Conservation (phyloP, 768 basidiomycete genomes). For the Tulasnella sp. region DNA sequence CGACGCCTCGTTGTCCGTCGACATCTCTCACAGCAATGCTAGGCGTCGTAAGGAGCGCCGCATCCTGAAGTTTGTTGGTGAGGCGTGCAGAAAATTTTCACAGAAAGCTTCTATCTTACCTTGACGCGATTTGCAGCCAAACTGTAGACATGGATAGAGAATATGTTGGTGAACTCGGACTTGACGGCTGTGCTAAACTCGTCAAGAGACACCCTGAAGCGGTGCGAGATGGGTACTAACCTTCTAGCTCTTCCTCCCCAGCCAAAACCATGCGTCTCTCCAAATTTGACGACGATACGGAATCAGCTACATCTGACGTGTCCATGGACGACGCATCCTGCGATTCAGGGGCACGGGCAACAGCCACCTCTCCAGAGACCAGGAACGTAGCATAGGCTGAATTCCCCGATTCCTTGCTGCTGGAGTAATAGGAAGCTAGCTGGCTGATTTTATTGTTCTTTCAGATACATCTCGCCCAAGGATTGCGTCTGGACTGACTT, state of each 20-base stretch:
- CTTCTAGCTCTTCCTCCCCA: slow-evolving; percentile 58
- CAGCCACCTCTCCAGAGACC: slow-evolving; percentile 52
- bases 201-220: not conserved
- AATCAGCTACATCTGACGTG: not conserved
- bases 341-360: slow-evolving; percentile 5
- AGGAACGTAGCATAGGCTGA: slow-evolving; percentile 64
- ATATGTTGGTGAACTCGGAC: slow-evolving; percentile 49
- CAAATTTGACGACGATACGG: slow-evolving; percentile 41
- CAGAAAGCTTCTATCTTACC: slow-evolving; percentile 40
- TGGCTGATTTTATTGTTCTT: slow-evolving; percentile 44
- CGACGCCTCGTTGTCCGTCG: slow-evolving; percentile 42
- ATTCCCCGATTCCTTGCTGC: slow-evolving; percentile 42
- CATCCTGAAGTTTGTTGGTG: slow-evolving; percentile 41
- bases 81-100: not conserved
- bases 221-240: slow-evolving; percentile 41
- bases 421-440: slow-evolving; percentile 54
- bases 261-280: slow-evolving; percentile 55
- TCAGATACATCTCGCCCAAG: not conserved
- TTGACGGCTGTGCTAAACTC: slow-evolving; percentile 43
- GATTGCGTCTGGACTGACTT: slow-evolving; percentile 47
- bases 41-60: slow-evolving; percentile 42
- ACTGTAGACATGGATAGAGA: slow-evolving; percentile 64
- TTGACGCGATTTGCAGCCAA: slow-evolving; percentile 60
- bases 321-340: slow-evolving; percentile 9
- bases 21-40: slow-evolving; percentile 36